Evolutionary conservation across 805 yeast species (phyloP), one percentile per base, ranked within the genome.

Genomic region (Saturnispora quitensis): DNA sequence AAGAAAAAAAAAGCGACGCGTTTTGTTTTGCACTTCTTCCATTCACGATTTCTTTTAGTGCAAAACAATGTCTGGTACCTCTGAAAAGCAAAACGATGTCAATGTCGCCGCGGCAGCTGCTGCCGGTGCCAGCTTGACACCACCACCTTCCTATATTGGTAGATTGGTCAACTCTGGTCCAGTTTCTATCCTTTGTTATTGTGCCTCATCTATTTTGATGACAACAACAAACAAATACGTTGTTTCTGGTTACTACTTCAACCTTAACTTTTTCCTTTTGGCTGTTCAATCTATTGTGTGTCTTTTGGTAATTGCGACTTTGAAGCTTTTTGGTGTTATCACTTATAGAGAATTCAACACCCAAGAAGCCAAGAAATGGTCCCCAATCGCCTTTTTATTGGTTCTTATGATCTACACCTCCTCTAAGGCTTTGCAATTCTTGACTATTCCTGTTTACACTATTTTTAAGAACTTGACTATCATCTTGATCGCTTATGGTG

Each of bases 401-500:
- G 98, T 90, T 44, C 73, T 81, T 45, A 93, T 91, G 98, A 90
- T 90, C 67, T 93, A 90, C 76, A 93, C 99, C 52, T 85, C 93
- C 45, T 87, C 97, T 52, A 93, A 90, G 76, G 97, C 98, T 51
- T 76, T 93, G 63, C 95, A 89, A 71, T 89, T 72, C 72, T 80
- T 93, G 65, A 75, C 91, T 49, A 90, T 93, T 54, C 99, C 99
- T 50, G 96, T 93, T 53, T 93, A 89, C 77, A 93, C 99, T 58
- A 91, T 93, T 62, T 93, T 93, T 84, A 93, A 93, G 78, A 93
- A 93, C 73, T 80, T 93, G 70, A 91, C 99, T 56, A 93, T 93
- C 66, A 91, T 93, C 59, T 74, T 93, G 66, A 93, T 93, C 68
- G 98, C 99, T 35, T 93, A 93, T 68, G 98, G 98, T 74, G 99